Percentiles rank a stretch among this genome's conserved stretches.
These are phyloP conservation scores for Epichloe elymi DNA, from an alignment of 2,329 filamentous ascomycete species.

Conservation along the genomic window DNA sequence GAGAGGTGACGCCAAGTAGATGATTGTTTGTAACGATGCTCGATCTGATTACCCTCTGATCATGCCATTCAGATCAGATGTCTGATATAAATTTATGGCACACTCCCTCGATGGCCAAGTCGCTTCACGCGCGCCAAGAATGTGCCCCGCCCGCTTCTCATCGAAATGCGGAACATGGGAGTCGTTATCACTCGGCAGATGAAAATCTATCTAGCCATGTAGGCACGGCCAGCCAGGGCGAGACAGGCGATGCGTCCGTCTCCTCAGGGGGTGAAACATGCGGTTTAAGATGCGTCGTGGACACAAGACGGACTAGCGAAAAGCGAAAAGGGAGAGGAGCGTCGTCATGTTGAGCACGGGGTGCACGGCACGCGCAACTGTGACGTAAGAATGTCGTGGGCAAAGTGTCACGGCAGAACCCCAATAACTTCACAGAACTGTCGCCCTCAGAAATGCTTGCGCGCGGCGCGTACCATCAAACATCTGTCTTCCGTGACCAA, in stretches of 20 bases:
- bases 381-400: conserved; percentile 3
- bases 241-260: not conserved
- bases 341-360: not conserved
- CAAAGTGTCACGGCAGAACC: not conserved
- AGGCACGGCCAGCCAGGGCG: not conserved
- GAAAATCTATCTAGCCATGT: not conserved
- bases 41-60: no score
- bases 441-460: not conserved
- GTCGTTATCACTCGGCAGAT: not conserved
- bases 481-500: no score
- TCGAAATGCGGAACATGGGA: no score
- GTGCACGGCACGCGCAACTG: not conserved
- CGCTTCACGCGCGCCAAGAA: no score
- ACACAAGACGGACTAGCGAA: not conserved
- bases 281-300: not conserved
- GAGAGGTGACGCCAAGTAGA: no score
- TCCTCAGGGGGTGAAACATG: not conserved
- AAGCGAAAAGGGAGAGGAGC: not conserved
- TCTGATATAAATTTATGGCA: no score
- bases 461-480: no score
- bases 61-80: no score
- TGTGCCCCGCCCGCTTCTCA: no score
- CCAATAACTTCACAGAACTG: not conserved
- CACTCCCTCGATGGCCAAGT: no score
- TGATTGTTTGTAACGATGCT: no score